Evolutionary conservation across 2,329 filamentous ascomycete species (phyloP), one percentile per base, ranked within the genome.

Genomic region (Rhexocercosporidium sp.): DNA sequence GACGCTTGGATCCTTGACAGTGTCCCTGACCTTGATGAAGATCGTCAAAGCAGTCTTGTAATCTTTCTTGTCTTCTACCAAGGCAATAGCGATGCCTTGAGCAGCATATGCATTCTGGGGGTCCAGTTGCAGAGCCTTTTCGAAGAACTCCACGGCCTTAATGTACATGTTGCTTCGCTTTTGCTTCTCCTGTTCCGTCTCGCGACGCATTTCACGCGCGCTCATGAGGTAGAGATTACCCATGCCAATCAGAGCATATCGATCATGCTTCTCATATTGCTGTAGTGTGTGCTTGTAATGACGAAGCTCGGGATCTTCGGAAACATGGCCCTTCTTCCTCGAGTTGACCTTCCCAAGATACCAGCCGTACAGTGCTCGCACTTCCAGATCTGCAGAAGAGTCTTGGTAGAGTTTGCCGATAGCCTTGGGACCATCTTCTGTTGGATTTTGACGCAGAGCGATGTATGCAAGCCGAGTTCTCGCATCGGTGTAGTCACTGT

Each of bases 221-320:
- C 93, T 89, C 72, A 91, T 84, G 47, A 99, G 86, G 91, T 77
- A 80, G 8, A 99, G 83, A 77, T 99, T 99, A 49, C 96, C 96
- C 95, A 99, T 98, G 16, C 93, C 95, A 29, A 96, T 94, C 31
- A 99, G 84, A 4, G 96, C 93, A 78, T 99, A 99, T n/a, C 93
- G 87, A 78, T 99, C 96, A 77, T 99, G 96, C 84, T 98, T 99
- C 82, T 99, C 95, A 77, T 94, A 91, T 72, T 94, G 90, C 77
- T 97, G 93, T 34, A 99, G 83, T 0, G 95, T 98, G 79, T 97
- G 94, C 81, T 98, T 99, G 84, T 96, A 96, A 78, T 97, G 94
- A 3, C 94, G 89, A 75, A 97, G 91, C 79, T 99, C 96, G 39
- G 90, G 89, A 76, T 99, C 96, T 76, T 98, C 94, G 18, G 89